Evolutionary conservation across 768 basidiomycete species (phyloP), one percentile per base, ranked within the genome.

Genomic region (Boletus vermiculosoides): DNA sequence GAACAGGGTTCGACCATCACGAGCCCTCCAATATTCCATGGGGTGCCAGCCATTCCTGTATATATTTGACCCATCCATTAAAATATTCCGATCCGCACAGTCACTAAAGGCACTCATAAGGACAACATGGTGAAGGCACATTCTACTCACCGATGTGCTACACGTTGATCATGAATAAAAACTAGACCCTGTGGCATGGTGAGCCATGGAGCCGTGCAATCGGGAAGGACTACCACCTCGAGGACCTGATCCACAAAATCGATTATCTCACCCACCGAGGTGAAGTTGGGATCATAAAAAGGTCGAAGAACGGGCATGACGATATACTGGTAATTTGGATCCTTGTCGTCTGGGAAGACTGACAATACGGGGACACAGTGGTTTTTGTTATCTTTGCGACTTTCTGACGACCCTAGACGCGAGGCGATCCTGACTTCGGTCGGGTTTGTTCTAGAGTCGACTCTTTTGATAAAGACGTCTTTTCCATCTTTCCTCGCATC

Each of bases 61-160:
- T 2, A 76, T 52, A 1, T 55, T 48, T 0, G 56, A 61, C 0
- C 57, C 66, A 11, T 74, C 71, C 63, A 71, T 62, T 39, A 74
- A 50, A n/a, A 79, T 64, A 39, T 78, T 78, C 45, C 22, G 25
- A 31, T 42, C 49, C 0, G 58, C 59, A 46, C 63, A 69, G 41
- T 71, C 71, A 22, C 74, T 75, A n/a, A n/a, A n/a, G n/a, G n/a
- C n/a, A n/a, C n/a, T n/a, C n/a, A n/a, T n/a, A n/a, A n/a, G n/a
- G n/a, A n/a, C n/a, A n/a, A n/a, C n/a, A n/a, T n/a, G n/a, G n/a
- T n/a, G n/a, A n/a, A n/a, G n/a, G n/a, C n/a, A n/a, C n/a, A n/a
- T n/a, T n/a, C n/a, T n/a, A n/a, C n/a, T n/a, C n/a, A n/a, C 76
- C 75, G 59, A 54, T 77, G 75, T 7, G 70, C 70, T n/a, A 77